These are phyloP conservation scores for Conringia planisiliqua DNA, from an alignment of 345 rosid genomes.

Conservation along the genomic window DNA sequence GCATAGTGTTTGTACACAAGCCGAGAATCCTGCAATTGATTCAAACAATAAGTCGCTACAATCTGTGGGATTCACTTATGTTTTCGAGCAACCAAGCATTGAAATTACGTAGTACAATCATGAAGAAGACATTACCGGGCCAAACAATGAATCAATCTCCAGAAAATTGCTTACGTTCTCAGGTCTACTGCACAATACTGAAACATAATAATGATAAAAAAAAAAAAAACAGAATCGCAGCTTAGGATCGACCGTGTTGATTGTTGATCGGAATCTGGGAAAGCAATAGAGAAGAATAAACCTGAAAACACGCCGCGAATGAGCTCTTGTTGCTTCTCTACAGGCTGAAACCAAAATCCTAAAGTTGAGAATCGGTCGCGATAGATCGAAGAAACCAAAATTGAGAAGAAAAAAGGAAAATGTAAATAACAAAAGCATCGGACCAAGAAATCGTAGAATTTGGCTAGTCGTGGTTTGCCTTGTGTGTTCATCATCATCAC, in stretches of 20 bases:
- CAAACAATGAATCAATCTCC: constrained; percentile 75
- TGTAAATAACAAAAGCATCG: not conserved
- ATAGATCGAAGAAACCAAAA: not conserved
- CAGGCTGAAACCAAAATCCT: constrained; percentile 41
- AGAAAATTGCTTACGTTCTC: constrained; percentile 87
- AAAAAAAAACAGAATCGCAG: not conserved
- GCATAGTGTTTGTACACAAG: constrained; percentile 91
- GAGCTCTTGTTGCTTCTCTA: constrained; percentile 88
- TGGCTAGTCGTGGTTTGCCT: constrained; percentile 92
- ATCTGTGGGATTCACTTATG: not conserved
- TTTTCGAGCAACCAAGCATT: not conserved
- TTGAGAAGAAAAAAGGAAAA: not conserved
- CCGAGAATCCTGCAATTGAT: constrained; percentile 59
- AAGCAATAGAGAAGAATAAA: too few relatives aligned
- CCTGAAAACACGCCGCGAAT: constrained; percentile 82
- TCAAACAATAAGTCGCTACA: not conserved
- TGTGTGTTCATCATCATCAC: constrained; percentile 84
- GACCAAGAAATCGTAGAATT: constrained; percentile 79
- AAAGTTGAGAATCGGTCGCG: not conserved
- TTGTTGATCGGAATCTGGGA: too few relatives aligned
- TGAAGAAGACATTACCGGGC: constrained; percentile 49
- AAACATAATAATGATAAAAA: constrained; percentile 6
- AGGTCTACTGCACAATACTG: constrained; percentile 82
- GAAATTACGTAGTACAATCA: not conserved
- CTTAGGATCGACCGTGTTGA: too few relatives aligned